Evolutionary conservation across 441 rosid genomes (phyloP).

Genomic region (Jatropha multifida): DNA sequence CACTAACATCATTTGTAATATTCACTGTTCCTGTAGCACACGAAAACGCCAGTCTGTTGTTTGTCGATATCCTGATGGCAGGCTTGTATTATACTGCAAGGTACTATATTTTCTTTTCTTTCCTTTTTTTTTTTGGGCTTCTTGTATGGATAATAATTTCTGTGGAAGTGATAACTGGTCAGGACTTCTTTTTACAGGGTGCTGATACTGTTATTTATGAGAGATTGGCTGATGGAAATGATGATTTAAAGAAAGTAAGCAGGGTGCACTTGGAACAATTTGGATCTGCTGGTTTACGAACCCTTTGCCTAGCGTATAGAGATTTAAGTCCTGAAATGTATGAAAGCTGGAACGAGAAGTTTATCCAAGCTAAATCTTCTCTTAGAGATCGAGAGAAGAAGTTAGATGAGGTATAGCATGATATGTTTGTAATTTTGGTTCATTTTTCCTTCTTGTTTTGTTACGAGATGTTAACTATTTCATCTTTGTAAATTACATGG

Average conservation of each 20-base stretch:
- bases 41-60: slow-evolving; percentile 99
- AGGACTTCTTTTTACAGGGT: slow-evolving; percentile 60
- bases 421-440: not conserved
- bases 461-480: not conserved
- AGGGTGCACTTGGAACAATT: slow-evolving; percentile 80
- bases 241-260: slow-evolving; percentile 59
- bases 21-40: slow-evolving; percentile 58
- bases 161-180: slow-evolving; percentile 33
- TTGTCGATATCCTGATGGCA: slow-evolving; percentile 89
- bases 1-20: slow-evolving; percentile 27
- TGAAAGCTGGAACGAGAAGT: slow-evolving; percentile 98
- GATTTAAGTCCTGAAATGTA: slow-evolving; percentile 75
- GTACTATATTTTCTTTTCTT: slow-evolving; percentile 34
- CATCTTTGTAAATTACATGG: not conserved
- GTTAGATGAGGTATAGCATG: slow-evolving; percentile 80
- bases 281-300: slow-evolving; percentile 97
- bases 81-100: slow-evolving; percentile 96
- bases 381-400: slow-evolving; percentile 98
- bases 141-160: slow-evolving; percentile 16
- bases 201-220: slow-evolving; percentile 79
- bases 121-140: slow-evolving; percentile 22
- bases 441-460: not conserved
- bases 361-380: slow-evolving; percentile 95
- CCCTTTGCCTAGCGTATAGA: slow-evolving; percentile 96
- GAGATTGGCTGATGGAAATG: slow-evolving; percentile 74